Base-by-base conservation (phyloP, 1,284 basidiomycete species). In the Sanguinoderma infundibulare region DNA sequence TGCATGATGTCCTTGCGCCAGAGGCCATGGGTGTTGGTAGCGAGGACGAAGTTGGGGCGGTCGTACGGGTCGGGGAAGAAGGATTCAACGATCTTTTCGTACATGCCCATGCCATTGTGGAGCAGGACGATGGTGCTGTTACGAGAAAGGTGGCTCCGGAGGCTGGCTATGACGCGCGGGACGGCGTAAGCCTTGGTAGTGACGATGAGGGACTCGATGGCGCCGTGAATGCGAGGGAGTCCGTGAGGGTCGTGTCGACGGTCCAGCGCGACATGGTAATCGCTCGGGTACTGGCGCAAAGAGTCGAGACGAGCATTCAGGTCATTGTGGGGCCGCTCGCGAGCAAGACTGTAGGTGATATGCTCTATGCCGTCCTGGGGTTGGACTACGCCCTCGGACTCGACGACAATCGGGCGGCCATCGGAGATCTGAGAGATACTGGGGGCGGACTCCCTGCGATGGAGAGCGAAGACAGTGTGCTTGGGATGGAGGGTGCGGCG, bases 41-140 rank as follows among this genome's bases (percentile, higher is more conserved):
- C 90, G 57, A 98, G 79, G 55, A 98, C 84, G 74, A 98, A 94
- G 71, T 94, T 88, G 6, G 97, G 97, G 36, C 96, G 86, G 24
- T 79, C 77, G 15, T 78, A 72, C 9, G 88, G 84, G 70, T 95
- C 89, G 40, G 83, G 88, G 78, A 96, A 99, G 50, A 95, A 70
- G 17, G 82, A 73, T 15, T 79, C 74, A 46, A 94, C 74, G 55
- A 98, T 81, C 63, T 87, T 78, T 69, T 98, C 96, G 74, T 96
- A 92, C 15, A 97, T 81, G 17, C 95, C 96, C 89, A 98, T 81
- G 74, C 90, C 96, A 74, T 98, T 98, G 73, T 98, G 94, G 53
- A 98, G 76, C 6, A 99, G 84, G 1, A 97, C 92, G 65, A 98
- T 87, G 28, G 96, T 98, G 47, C 90, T 91, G 55, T 83, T 74